Evolutionary conservation across 2,329 filamentous ascomycete genomes (phyloP).

Genomic region (Epicoccum sorghinum): DNA sequence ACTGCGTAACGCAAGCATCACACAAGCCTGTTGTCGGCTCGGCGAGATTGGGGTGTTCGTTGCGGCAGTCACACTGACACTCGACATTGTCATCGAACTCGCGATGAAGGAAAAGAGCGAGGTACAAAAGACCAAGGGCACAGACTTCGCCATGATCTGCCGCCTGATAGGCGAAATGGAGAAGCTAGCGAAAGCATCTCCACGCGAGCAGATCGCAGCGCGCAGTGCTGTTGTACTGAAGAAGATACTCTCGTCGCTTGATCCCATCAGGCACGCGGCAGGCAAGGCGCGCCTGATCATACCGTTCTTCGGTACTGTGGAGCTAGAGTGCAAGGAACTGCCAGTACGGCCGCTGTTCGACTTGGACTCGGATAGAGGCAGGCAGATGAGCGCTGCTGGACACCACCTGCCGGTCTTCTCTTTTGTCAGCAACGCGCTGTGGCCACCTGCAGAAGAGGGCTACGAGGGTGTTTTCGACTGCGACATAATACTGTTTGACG

Average conservation of each 20-base stretch:
- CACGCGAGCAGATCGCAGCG: constrained; percentile 43
- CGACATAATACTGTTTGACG: constrained; percentile 45
- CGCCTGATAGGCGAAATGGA: constrained; percentile 45
- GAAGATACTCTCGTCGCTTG: constrained; percentile 41
- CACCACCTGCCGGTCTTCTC: constrained; percentile 41
- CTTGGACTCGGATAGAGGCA: constrained; percentile 36
- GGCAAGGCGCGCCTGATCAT: constrained; percentile 36
- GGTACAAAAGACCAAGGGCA: constrained; percentile 42
- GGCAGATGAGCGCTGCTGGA: constrained; percentile 34
- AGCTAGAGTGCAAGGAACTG: constrained; percentile 36
- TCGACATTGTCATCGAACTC: constrained; percentile 46
- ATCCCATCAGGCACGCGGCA: constrained; percentile 30
- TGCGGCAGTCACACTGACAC: constrained; percentile 41
- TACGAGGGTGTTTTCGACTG: constrained; percentile 33
- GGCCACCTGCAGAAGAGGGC: constrained; percentile 29
- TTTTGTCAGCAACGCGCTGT: constrained; percentile 43
- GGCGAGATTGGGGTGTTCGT: constrained; percentile 45
- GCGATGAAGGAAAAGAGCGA: constrained; percentile 41
- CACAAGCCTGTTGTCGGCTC: constrained; percentile 43
- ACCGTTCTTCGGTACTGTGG: constrained; percentile 45
- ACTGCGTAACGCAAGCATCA: constrained; percentile 42
- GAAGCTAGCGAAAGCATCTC: constrained; percentile 37
- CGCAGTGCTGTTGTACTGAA: constrained; percentile 42
- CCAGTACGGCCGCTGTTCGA: constrained; percentile 39
- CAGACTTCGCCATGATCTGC: constrained; percentile 46